Percentiles rank a stretch among this genome's conserved stretches.
phyloP scores from a whole-genome alignment of 148 eudicot species.

The Amaranthus cruentus region DNA sequence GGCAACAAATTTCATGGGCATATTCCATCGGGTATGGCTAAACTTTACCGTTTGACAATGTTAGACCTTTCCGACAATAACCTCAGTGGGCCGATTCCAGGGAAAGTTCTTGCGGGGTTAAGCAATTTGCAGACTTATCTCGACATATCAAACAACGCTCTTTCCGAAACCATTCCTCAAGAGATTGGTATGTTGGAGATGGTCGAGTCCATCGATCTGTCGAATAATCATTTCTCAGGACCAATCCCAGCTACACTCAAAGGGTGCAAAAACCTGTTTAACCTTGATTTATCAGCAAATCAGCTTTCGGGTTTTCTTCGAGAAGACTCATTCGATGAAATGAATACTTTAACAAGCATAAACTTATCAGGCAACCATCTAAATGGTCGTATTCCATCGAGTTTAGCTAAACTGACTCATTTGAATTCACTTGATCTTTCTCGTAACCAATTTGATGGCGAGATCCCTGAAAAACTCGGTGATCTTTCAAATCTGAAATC shows the following conservation, averaged over 20 bases:
- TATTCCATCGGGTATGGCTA: conserved; percentile 46
- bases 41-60: conserved; percentile 34
- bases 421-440: conserved; percentile 63
- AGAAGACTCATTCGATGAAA: conserved; percentile 29
- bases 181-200: conserved; percentile 64
- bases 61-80: conserved; percentile 69
- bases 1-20: conserved; percentile 62
- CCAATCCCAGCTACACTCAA: conserved; percentile 46
- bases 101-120: conserved; percentile 47
- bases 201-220: conserved; percentile 75
- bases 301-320: conserved; percentile 46
- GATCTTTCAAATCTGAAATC: conserved; percentile 35
- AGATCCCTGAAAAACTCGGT: conserved; percentile 51
- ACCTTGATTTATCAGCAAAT: conserved; percentile 64
- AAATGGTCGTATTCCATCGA: conserved; percentile 54
- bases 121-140: conserved; percentile 50
- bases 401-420: conserved; percentile 36
- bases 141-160: conserved; percentile 58
- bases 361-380: conserved; percentile 65
- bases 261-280: conserved; percentile 59
- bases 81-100: conserved; percentile 56
- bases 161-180: conserved; percentile 50
- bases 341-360: conserved; percentile 39
- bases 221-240: conserved; percentile 70
- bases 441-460: conserved; percentile 50